A percentile compares a stretch with the other conserved stretches of the same genome.
These are phyloP conservation scores for Neofusicoccum parvum DNA, from an alignment of 2,329 filamentous ascomycete species.

Conservation along the genomic window DNA sequence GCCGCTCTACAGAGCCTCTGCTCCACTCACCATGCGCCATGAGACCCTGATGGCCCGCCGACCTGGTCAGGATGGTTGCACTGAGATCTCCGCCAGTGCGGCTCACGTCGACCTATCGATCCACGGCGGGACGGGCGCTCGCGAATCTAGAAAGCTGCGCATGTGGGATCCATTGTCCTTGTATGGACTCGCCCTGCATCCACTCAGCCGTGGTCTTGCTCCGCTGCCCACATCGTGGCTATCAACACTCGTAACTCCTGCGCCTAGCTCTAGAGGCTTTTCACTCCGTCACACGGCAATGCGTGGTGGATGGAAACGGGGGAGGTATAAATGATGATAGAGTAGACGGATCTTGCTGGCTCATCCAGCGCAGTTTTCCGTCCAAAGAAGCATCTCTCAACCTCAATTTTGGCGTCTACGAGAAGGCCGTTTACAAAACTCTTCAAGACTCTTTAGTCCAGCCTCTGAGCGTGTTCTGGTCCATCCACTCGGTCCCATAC, in stretches of 20 bases:
- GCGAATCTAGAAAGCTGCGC: conserved; percentile 15
- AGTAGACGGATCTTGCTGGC: not conserved
- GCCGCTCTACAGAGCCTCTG: not conserved
- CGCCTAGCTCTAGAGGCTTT: not conserved
- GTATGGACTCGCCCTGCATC: not conserved
- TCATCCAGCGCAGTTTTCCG: not conserved
- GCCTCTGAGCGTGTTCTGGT: no score
- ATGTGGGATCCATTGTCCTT: conserved; percentile 6
- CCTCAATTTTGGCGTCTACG: not conserved
- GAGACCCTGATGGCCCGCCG: conserved; percentile 11
- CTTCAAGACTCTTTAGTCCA: not conserved
- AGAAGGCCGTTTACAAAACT: not conserved
- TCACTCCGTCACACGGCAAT: not conserved
- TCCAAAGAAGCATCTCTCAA: not conserved
- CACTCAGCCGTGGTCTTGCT: not conserved
- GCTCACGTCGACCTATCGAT: conserved; percentile 16
- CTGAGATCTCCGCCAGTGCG: not conserved
- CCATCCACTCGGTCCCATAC: no score
- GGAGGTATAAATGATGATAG: conserved; percentile 7
- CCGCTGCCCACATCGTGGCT: not conserved
- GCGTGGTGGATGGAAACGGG: not conserved
- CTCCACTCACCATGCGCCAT: not conserved
- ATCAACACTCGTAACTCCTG: not conserved
- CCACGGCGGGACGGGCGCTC: conserved; percentile 12
- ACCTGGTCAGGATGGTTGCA: not conserved